Evolutionary conservation across 768 basidiomycete species (phyloP).

Genomic region (Lactarius indigo): DNA sequence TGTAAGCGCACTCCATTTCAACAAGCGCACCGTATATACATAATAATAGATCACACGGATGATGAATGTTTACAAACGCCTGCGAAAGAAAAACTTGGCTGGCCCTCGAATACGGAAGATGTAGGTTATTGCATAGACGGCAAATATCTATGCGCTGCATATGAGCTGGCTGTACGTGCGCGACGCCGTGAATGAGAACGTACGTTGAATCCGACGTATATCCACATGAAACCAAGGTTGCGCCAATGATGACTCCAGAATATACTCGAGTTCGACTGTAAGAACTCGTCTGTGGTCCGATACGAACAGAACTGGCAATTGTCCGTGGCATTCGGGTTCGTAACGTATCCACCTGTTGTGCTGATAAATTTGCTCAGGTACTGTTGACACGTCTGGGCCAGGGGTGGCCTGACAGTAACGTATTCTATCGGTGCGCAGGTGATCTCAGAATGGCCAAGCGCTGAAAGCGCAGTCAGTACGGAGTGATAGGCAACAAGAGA

Average conservation of each 20-base stretch:
- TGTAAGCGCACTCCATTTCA: too few species aligned
- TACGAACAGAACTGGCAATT: conserved; percentile 54
- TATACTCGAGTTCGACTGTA: conserved; percentile 56
- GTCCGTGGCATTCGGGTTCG: conserved; percentile 37
- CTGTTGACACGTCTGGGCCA: conserved; percentile 43
- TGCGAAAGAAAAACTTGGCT: conserved; percentile 26
- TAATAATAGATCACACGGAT: neutral
- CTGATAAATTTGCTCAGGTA: conserved; percentile 45
- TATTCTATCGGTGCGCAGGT: conserved; percentile 59
- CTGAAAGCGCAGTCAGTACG: conserved; percentile 32
- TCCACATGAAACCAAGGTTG: conserved; percentile 45
- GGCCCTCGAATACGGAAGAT: conserved; percentile 44
- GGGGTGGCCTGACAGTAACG: conserved; percentile 47
- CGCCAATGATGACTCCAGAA: conserved; percentile 50
- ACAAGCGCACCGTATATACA: neutral
- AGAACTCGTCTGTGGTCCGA: conserved; percentile 54
- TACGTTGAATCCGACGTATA: conserved; percentile 43
- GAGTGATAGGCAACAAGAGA: neutral
- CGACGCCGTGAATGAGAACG: conserved; percentile 25
- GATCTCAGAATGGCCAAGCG: conserved; percentile 47
- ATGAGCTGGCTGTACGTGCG: neutral
- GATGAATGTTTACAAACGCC: neutral
- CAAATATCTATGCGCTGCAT: conserved; percentile 36
- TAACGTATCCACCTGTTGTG: conserved; percentile 45
- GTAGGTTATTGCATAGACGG: conserved; percentile 52